Conservation (phyloP, 1,139 yeast genomes). For the Wickerhamomyces sp. region DNA sequence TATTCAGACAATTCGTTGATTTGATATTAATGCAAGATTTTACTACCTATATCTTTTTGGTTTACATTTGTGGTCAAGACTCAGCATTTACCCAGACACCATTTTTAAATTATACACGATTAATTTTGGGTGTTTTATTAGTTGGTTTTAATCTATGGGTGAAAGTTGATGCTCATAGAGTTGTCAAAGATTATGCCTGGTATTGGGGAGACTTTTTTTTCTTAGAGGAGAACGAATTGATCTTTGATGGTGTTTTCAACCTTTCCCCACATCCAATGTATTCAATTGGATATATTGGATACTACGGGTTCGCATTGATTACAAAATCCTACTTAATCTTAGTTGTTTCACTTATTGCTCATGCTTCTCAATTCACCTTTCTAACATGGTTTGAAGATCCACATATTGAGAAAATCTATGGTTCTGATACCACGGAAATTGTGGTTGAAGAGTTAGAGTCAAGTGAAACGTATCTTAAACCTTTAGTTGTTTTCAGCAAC, state of each 20-base stretch:
- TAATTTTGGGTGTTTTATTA: slow-evolving; percentile 41
- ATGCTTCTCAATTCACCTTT: slow-evolving; percentile 73
- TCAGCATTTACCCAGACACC: slow-evolving; percentile 28
- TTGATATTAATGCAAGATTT: slow-evolving; percentile 84
- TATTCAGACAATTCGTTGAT: slow-evolving; percentile 78
- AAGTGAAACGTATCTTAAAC: slow-evolving; percentile 42
- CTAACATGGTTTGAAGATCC: slow-evolving; percentile 80
- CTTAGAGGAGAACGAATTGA: slow-evolving; percentile 68
- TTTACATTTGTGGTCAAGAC: slow-evolving; percentile 49
- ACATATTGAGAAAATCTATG: slow-evolving; percentile 78
- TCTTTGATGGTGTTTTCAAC: slow-evolving; percentile 88
- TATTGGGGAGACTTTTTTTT: slow-evolving; percentile 95
- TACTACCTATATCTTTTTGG: slow-evolving; percentile 68
- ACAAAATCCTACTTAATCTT: slow-evolving; percentile 73
- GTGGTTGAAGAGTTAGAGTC: slow-evolving; percentile 30
- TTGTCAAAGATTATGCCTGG: slow-evolving; percentile 91
- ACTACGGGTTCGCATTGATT: slow-evolving; percentile 78
- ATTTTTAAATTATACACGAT: slow-evolving; percentile 32
- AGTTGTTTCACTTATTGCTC: slow-evolving; percentile 70
- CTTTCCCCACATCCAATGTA: slow-evolving; percentile 95
- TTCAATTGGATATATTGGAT: slow-evolving; percentile 85
- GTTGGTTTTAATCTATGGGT: slow-evolving; percentile 81
- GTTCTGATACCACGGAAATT: slow-evolving; percentile 24
- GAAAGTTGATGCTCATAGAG: slow-evolving; percentile 82
- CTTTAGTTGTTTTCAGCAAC: slow-evolving; percentile 56